These are phyloP conservation scores for Mucor irregularis DNA, from an alignment of 371 early-diverging fungal genomes.

Conservation along the genomic window DNA sequence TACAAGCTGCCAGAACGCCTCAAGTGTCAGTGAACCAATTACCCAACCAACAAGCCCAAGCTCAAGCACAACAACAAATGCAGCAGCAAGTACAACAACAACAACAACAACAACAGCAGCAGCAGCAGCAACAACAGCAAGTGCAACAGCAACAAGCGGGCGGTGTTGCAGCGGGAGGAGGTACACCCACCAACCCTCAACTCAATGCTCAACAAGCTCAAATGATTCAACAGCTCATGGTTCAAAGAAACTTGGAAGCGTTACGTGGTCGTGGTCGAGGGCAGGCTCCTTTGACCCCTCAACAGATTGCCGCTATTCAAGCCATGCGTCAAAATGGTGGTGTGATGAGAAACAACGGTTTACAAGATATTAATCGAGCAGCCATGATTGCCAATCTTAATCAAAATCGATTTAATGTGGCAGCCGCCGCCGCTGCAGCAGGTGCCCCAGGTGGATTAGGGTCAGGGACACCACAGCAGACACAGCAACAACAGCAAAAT, in stretches of 20 bases:
- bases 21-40: conserved; percentile 6
- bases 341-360: background rate
- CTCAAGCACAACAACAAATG: conserved; percentile 25
- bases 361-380: conserved; percentile 14
- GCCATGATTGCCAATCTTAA: conserved; percentile 5
- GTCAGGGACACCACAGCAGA: conserved; percentile 7
- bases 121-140: conserved; percentile 13
- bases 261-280: conserved; percentile 38
- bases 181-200: conserved; percentile 16
- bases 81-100: conserved; percentile 18
- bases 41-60: conserved; percentile 11
- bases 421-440: conserved; percentile 19
- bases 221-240: conserved; percentile 36
- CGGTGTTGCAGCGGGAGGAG: too few species aligned
- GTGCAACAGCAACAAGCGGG: conserved; percentile 11
- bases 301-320: conserved; percentile 33
- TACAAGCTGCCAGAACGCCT: conserved; percentile 14
- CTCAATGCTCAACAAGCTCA: conserved; percentile 34
- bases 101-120: conserved; percentile 14
- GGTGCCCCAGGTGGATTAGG: conserved; percentile 8
- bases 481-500: conserved; percentile 13
- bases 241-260: conserved; percentile 26
- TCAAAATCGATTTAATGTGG: conserved; percentile 12
- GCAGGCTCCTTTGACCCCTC: conserved; percentile 21
- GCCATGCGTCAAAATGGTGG: conserved; percentile 22